Evolutionary conservation across 179 eudicot genomes (phyloP).

Genomic region (Silene noctiflora): DNA sequence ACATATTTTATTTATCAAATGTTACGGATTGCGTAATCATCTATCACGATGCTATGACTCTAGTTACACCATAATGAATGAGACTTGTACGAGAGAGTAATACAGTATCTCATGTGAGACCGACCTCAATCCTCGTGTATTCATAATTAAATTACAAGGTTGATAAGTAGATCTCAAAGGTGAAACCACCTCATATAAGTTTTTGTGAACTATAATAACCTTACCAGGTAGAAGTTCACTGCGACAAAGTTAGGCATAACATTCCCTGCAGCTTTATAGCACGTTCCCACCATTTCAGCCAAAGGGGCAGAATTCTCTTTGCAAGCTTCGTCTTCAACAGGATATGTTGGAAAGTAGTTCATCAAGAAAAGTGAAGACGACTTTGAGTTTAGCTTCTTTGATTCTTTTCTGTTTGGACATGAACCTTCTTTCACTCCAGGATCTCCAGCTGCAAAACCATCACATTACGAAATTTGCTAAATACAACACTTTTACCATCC

Average conservation of each 20-base stretch:
- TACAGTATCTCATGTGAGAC: background rate
- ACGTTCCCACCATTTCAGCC: constrained; percentile 69
- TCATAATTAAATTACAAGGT: too few relatives aligned
- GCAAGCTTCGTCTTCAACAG: constrained; percentile 82
- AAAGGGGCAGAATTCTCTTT: constrained; percentile 76
- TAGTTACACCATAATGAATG: background rate
- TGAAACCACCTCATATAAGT: background rate
- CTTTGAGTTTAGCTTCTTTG: constrained; percentile 61
- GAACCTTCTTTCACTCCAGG: constrained; percentile 72
- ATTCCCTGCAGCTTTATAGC: constrained; percentile 75
- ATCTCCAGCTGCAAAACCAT: constrained; percentile 79
- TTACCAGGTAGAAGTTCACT: constrained; percentile 97
- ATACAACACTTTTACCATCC: background rate
- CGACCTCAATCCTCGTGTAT: background rate
- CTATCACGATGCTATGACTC: background rate
- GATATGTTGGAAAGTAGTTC: constrained; percentile 81
- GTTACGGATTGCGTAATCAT: too few relatives aligned
- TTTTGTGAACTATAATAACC: background rate
- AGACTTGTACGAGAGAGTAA: background rate
- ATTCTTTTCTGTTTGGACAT: constrained; percentile 84
- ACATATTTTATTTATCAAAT: too few relatives aligned
- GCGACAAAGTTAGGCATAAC: constrained; percentile 85
- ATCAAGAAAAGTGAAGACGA: constrained; percentile 70
- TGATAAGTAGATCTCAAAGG: too few relatives aligned
- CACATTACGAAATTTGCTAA: constrained; percentile 11